Conservation (phyloP, 176 grass and related monocot species). For the Dendrocalamus sinicus region DNA sequence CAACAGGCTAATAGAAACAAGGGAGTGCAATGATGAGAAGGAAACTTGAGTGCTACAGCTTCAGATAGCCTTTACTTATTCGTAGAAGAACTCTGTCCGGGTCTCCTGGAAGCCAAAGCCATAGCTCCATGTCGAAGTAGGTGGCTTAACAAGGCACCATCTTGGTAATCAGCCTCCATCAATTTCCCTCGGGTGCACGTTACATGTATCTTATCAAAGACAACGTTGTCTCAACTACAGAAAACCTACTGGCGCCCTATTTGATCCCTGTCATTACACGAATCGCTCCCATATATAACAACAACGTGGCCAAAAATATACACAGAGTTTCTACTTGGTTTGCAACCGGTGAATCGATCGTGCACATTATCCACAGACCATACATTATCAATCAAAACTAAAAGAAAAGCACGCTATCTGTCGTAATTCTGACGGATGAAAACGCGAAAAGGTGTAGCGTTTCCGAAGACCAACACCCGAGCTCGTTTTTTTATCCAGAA, state of each 20-base stretch:
- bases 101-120: neutral
- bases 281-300: neutral
- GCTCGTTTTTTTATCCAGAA: neutral
- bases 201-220: neutral
- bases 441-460: neutral
- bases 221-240: neutral
- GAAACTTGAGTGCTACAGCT: neutral
- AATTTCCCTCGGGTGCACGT: slow-evolving; percentile 12
- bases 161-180: slow-evolving; percentile 30
- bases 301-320: too few relatives aligned
- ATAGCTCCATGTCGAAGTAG: neutral
- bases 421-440: neutral
- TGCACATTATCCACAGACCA: neutral
- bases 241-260: neutral
- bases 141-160: slow-evolving; percentile 2
- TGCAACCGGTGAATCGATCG: neutral
- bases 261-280: neutral
- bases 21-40: neutral
- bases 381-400: neutral
- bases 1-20: neutral
- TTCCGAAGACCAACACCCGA: neutral
- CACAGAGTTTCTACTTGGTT: neutral
- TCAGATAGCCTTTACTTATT: slow-evolving; percentile 1
- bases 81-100: neutral
- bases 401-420: neutral